Evolutionary conservation across 345 rosid genomes (phyloP), one percentile per base, ranked within the genome.

Genomic region (Theobroma cacao): DNA sequence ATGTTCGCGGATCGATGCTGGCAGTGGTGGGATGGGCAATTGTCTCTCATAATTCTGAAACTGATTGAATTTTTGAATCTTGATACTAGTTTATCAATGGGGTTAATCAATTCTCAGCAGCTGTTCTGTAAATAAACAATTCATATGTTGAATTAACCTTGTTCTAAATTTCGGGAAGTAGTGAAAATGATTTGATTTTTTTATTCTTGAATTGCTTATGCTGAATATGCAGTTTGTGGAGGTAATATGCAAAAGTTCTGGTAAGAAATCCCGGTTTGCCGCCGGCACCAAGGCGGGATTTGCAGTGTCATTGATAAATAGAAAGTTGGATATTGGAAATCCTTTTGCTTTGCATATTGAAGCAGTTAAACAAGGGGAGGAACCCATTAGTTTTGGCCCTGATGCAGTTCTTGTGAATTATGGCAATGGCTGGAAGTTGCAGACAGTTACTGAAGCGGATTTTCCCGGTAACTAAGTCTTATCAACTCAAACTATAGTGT

Each of bases 321-420:
- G 79, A 78, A 95, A 90, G 80, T 80, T 91, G 70, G 91, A 77
- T 67, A 28, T n/a, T n/a, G 85, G 85, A 36, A 61, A 58, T 28
- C 82, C 90, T 1, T 60, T 79, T 62, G 94, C 84, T 17, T 58
- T 84, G 24, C 80, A 85, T 82, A 89, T 95, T 12, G 98, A 91
- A 87, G 92, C 98, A 0, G 83, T 74, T 7, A 95, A 89, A 74
- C 89, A 81, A 47, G 94, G 91, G 7, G 97, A 93, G 65, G 97
- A 95, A 63, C 88, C 93, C 4, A 80, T 95, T 50, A 86, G 82
- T 82, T 95, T 95, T 76, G 98, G 98, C 17, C 93, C 92, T 28
- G 86, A 81, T 85, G 91, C 93, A 6, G 76, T 72, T 80, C 95
- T 93, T 82, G 91, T 85, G 8, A 72, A 82, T 79, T 95, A 86